Evolutionary conservation across 192 early-diverging fungal species (phyloP), one percentile per base, ranked within the genome.

Genomic region (Coemansia sp.): DNA sequence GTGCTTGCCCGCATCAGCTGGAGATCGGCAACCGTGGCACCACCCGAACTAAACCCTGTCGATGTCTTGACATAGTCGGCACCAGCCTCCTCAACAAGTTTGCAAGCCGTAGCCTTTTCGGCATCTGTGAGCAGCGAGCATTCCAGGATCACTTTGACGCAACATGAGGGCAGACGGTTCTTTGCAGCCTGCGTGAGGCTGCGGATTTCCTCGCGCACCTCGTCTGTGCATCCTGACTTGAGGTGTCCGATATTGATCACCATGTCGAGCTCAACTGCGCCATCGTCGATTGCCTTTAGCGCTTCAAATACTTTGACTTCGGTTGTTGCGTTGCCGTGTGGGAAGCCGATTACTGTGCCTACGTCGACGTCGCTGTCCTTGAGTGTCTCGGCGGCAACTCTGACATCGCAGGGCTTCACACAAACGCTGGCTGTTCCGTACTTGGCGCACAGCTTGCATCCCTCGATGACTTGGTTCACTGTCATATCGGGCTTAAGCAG

Each of bases 21-120:
- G 35, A 86, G 67, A 20, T 87, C 84, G 1, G 70, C 77, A 13
- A 85, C 48, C 2, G 76, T 85, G 9, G 82, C 84, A 2, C 86
- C 86, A 13, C 82, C 75, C 13, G 70, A 66, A 53, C 83, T 79
- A 42, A 87, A 87, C 18, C 86, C 86, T 1, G 86, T 86, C 5
- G 85, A 86, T 7, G 86, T 87, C 77, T 87, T 87, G 34, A 87
- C 86, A 57, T 85, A 87, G 25, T 87, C 77, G 5, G 86, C 84
- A 16, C 86, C 85, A 3, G 86, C 85, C 20, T 76, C 66, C 25
- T 80, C 76, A 0, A 74, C 45, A 8, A 77, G 45, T 58, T 61
- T 45, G 46, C 86, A 86, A 0, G 84, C 85, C 5, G 58, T 23
- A 13, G 76, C 48, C 60, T 84, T 87, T 57, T 87, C 85, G 13